Evolutionary conservation across 495 filamentous ascomycete genomes (phyloP).

Genomic region (Penicillium dipodomyicola): DNA sequence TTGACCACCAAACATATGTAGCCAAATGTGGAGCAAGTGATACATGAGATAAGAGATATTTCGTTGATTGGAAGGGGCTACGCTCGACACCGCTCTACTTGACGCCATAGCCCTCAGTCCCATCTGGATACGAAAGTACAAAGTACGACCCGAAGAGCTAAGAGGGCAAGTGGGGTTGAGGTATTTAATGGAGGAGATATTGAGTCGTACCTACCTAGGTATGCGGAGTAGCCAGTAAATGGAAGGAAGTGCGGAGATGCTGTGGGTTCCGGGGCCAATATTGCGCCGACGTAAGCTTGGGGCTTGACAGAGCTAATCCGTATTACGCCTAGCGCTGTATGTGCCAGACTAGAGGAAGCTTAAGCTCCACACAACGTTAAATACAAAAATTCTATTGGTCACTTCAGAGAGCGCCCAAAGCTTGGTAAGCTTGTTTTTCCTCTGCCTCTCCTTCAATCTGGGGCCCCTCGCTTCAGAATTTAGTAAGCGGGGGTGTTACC

Average conservation of each 20-base stretch:
- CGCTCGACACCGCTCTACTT: neutral
- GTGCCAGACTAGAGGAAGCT: neutral
- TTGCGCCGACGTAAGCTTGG: neutral
- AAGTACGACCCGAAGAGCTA: neutral
- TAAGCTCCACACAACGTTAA: neutral
- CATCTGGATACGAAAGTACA: too few species aligned
- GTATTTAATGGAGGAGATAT: too few species aligned
- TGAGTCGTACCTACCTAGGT: too few species aligned
- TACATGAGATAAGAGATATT: neutral
- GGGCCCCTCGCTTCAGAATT: constrained; percentile 2
- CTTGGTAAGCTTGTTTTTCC: constrained; percentile 8
- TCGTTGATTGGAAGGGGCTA: neutral
- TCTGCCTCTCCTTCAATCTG: neutral
- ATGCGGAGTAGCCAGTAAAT: too few species aligned
- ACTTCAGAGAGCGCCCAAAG: neutral
- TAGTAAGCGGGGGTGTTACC: neutral
- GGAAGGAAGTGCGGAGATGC: too few species aligned
- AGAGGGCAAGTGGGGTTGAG: neutral
- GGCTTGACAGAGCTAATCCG: neutral
- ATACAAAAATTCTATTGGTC: neutral
- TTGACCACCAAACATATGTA: neutral
- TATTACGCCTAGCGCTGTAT: neutral
- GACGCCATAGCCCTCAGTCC: neutral
- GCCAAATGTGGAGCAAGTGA: neutral
- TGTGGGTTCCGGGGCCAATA: too few species aligned